A percentile compares a stretch with the other conserved stretches of the same genome.
Conservation (phyloP, 2,329 filamentous ascomycete genomes). For the Colletotrichum sublineola region DNA sequence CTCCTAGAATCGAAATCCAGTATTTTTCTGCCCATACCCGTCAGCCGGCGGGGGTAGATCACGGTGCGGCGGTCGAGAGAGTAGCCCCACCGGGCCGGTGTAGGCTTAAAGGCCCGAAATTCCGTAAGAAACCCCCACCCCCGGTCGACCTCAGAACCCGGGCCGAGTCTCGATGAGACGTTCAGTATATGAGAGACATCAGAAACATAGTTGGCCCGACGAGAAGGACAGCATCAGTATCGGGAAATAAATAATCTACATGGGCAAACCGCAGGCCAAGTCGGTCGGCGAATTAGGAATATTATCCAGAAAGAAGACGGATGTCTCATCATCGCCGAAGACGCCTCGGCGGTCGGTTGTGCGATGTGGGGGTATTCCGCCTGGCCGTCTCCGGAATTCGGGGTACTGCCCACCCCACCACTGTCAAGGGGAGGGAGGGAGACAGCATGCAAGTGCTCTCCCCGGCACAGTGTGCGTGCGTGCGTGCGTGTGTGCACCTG, state of each 20-base stretch:
- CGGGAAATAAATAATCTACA: background rate
- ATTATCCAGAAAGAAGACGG: conserved; percentile 34
- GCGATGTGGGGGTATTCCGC: conserved; percentile 37
- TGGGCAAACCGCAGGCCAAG: background rate
- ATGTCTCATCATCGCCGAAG: conserved; percentile 24
- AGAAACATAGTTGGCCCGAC: background rate
- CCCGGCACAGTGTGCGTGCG: conserved; percentile 5
- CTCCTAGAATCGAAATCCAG: background rate
- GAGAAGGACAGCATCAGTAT: background rate
- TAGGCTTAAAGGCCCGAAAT: background rate
- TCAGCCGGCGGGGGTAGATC: no score
- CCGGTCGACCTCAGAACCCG: background rate
- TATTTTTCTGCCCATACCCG: background rate
- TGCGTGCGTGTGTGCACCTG: background rate
- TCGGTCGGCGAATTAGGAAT: conserved; percentile 28
- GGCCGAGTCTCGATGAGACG: background rate
- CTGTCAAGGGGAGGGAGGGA: conserved; percentile 3
- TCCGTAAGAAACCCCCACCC: background rate
- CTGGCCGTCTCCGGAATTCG: conserved; percentile 40
- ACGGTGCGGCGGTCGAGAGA: background rate
- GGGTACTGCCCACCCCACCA: conserved; percentile 4
- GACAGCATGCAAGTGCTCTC: background rate
- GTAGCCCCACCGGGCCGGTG: conserved; percentile 1
- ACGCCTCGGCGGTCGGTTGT: conserved; percentile 32
- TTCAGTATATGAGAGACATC: background rate